Evolutionary conservation across 208 protist genomes (phyloP), one percentile per base, ranked within the genome.

Genomic region (Acanthamoeba sp.): DNA sequence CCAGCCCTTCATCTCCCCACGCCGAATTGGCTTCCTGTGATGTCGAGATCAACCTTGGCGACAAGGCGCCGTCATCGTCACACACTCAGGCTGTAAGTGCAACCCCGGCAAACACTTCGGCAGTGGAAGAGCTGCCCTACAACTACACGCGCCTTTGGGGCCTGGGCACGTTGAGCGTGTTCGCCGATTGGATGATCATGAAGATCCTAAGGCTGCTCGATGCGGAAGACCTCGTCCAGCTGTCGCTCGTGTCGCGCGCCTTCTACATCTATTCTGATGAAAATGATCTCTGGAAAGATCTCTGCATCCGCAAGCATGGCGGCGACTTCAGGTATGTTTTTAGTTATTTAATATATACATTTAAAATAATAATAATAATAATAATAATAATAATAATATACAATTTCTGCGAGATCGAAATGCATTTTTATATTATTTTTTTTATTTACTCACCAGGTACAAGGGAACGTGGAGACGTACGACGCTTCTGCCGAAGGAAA

Each of bases 391-490:
- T 18, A 73, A 32, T 42, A 36, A n/a, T 29, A 20, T 73, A 27
- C 18, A 32, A 27, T 69, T 34, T 69, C 16, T 69, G 4, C 3
- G 16, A 69, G 59, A 9, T 76, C 7, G 3, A 40, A 38, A 38
- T 27, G 24, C 40, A 40, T 38, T 76, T 76, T 27, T 76, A 40
- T n/a, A 38, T 78, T 45, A 3, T 20, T 87, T 55, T 62, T 1
- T 59, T 20, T 57, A 88, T 57, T 18, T 52, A n/a, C n/a, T 57
- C 32, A 27, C 12, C 55, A 93, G 62, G 42, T 93, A 42, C 88
- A 93, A 93, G 62, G 88, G 88, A 16, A 93, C 88, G 42, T 93
- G 88, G 88, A 45, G 40, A 34, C 88, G 88, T 36, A 93, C 88
- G 27, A 52, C 38, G 59, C 88, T 93, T 24, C n/a, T 93, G 55